phyloP scores from a whole-genome alignment of 805 yeast species.

The Wickerhamiella lipophila region DNA sequence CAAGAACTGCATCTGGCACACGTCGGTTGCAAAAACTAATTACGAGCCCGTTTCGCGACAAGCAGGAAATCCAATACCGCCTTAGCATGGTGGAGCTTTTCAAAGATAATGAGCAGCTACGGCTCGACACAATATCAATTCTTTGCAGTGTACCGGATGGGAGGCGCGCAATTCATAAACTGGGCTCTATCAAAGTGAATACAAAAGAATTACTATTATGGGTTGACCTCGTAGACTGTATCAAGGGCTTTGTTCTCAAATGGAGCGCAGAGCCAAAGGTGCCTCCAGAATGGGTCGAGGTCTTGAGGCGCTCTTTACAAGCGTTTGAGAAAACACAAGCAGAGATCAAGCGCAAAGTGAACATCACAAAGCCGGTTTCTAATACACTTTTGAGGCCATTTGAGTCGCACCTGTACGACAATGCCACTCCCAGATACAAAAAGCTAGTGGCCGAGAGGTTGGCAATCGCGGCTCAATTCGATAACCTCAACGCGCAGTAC shows the following conservation, averaged over 20 bases:
- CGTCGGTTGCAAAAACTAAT: constrained; percentile 73
- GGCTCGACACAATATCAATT: constrained; percentile 48
- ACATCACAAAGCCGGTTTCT: background rate
- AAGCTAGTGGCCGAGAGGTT: background rate
- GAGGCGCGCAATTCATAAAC: constrained; percentile 28
- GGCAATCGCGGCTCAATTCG: background rate
- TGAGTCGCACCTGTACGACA: constrained; percentile 25
- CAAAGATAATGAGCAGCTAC: constrained; percentile 30
- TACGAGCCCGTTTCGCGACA: constrained; percentile 58
- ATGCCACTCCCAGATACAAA: constrained; percentile 25
- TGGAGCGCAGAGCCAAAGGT: constrained; percentile 10
- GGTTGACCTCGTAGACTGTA: constrained; percentile 31
- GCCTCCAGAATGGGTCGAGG: constrained; percentile 18
- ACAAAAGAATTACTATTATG: constrained; percentile 36
- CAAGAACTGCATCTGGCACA: constrained; percentile 72
- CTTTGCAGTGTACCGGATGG: constrained; percentile 43
- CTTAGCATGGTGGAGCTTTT: constrained; percentile 41
- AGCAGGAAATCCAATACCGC: constrained; percentile 42
- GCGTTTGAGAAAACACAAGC: background rate
- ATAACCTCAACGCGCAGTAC: background rate
- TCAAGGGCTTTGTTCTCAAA: constrained; percentile 19
- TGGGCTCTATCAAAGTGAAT: constrained; percentile 33
- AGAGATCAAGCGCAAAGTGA: background rate
- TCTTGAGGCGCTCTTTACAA: background rate
- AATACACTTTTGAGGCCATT: background rate